Base-by-base conservation (phyloP, 78 protist species). In the Cavenderia fasciculata region DNA sequence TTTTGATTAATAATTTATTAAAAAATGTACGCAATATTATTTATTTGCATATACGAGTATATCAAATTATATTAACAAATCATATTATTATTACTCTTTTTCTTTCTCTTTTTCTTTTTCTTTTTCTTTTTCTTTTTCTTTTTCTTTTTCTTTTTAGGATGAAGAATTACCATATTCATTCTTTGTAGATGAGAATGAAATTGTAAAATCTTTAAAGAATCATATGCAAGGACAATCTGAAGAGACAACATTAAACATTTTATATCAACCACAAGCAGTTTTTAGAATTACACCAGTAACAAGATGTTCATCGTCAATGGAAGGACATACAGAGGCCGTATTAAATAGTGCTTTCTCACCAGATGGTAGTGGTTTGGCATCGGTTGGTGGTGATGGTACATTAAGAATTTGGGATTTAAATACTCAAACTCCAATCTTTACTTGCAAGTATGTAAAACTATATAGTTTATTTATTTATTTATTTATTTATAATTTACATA, bases 391-490 rank as follows among this genome's bases (percentile, higher is more conserved):
- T 21, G 99, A 96, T 44, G 63, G 49, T 2, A 96, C 99, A 2
- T 87, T 98, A 16, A 87, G 99, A 19, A 16, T 98, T 25, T 98
- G 99, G 99, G 99, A 98, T 31, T 2, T 97, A 23, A 7, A 21
- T 25, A 97, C 99, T 10, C 57, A 59, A 43, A 96, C 97, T 29
- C 98, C 99, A n/a, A 31, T 0, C 0, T 38, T 95, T 89, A 94
- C 92, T 11, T 72, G 73, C 11, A 62, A 56, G 29, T 59, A 23
- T 16, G n/a, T n/a, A n/a, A n/a, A n/a, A n/a, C n/a, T n/a, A n/a
- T n/a, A n/a, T n/a, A 63, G 57, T 25, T 1, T 27, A 18, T 46
- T 14, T 14, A 41, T 12, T 14, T 12, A 46, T 46, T 46, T 46
- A 46, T 8, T 12, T 12, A 61, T 12, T 61, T 61, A 8, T 14